Conservation (phyloP, 1,139 yeast species). For the Candida buenavistaensis region DNA sequence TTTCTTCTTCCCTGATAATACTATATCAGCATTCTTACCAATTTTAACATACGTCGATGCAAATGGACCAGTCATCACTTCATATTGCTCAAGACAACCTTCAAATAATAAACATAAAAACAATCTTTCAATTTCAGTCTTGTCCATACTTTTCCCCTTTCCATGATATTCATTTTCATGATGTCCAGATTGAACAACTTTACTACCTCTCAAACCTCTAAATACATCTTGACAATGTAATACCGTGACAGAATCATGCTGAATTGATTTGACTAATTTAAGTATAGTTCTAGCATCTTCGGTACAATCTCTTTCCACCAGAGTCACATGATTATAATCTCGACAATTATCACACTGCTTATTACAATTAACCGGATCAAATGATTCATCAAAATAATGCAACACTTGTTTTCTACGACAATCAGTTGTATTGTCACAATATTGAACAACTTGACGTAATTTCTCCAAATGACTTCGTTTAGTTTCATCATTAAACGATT, state of each 20-base stretch:
- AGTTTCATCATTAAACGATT: constrained; percentile 60
- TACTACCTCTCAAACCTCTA: constrained; percentile 69
- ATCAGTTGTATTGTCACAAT: constrained; percentile 88
- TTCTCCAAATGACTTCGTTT: constrained; percentile 79
- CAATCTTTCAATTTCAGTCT: constrained; percentile 75
- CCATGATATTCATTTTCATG: constrained; percentile 66
- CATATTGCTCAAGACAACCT: constrained; percentile 69
- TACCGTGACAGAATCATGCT: constrained; percentile 65
- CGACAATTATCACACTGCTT: constrained; percentile 86
- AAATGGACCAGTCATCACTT: constrained; percentile 56
- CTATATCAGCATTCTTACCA: constrained; percentile 53
- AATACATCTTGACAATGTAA: constrained; percentile 82
- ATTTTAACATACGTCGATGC: constrained; percentile 70
- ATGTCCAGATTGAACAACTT: constrained; percentile 64
- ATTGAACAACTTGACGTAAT: constrained; percentile 81
- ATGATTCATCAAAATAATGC: constrained; percentile 84
- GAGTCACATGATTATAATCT: constrained; percentile 40
- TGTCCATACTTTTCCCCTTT: constrained; percentile 59
- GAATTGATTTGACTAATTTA: constrained; percentile 55
- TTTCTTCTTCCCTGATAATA: constrained; percentile 44
- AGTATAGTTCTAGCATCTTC: constrained; percentile 60
- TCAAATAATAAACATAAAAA: constrained; percentile 74
- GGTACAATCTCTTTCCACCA: constrained; percentile 69
- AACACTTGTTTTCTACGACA: constrained; percentile 88
- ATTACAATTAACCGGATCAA: constrained; percentile 64